Conservation (phyloP, 495 filamentous ascomycete species). For the Aspergillus coremiiformis region DNA sequence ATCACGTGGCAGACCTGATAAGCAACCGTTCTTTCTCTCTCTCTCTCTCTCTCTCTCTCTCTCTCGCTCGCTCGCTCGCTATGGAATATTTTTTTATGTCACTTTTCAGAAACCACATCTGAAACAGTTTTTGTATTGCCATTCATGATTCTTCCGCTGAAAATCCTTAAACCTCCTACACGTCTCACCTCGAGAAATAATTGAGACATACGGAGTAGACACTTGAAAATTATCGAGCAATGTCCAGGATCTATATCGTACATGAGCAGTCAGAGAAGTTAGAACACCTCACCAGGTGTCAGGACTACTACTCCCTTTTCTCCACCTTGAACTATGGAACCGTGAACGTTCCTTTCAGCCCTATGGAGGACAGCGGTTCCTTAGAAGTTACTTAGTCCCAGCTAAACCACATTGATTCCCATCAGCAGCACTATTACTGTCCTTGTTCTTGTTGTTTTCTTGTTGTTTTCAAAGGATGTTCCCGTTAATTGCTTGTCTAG, state of each 20-base stretch:
- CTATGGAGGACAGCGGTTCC: not conserved
- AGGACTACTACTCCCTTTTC: not conserved
- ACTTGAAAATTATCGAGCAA: not conserved
- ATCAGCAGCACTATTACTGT: not conserved
- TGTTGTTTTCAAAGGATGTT: no score
- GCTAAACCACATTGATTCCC: not conserved
- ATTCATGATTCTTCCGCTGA: not conserved
- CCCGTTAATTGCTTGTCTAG: no score
- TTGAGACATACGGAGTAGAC: not conserved
- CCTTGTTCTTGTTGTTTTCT: no score
- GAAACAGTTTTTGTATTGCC: not conserved
- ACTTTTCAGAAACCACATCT: no score
- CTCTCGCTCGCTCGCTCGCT: no score
- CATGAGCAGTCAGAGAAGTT: no score
- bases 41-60: not conserved
- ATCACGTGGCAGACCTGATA: conserved; percentile 16
- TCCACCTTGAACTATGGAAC: conserved; percentile 1
- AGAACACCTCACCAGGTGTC: not conserved
- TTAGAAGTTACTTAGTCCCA: no score
- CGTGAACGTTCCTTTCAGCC: conserved; percentile 2
- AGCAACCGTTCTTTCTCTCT: not conserved
- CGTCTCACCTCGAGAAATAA: not conserved
- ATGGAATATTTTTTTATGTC: no score
- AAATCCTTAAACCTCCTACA: not conserved
- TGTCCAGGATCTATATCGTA: not conserved